Evolutionary conservation across 345 rosid species (phyloP).

Genomic region (Isatis tinctoria): DNA sequence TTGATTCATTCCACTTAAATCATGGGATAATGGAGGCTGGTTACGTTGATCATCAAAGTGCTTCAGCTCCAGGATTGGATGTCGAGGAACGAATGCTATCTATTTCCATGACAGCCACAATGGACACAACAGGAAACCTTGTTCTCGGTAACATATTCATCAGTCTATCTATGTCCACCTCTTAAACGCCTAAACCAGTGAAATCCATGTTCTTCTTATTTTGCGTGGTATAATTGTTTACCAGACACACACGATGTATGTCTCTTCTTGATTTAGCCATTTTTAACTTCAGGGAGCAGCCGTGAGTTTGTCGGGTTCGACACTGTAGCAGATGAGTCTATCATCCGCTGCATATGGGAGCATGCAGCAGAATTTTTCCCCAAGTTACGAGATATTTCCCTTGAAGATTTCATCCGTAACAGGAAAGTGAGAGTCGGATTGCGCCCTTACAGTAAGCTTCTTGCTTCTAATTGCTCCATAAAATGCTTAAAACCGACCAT

Average conservation of each 20-base stretch:
- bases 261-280: neutral
- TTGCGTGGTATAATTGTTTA: neutral
- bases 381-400: conserved; percentile 45
- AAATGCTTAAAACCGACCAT: neutral
- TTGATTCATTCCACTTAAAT: conserved; percentile 50
- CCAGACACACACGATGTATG: neutral
- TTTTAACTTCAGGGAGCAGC: conserved; percentile 67
- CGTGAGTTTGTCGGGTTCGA: conserved; percentile 80
- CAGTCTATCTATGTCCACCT: neutral
- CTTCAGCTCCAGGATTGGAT: conserved; percentile 36
- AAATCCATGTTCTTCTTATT: neutral
- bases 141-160: conserved; percentile 58
- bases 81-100: conserved; percentile 46
- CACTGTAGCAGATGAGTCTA: conserved; percentile 58
- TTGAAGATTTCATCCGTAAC: conserved; percentile 39
- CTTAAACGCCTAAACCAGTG: neutral
- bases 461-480: neutral
- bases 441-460: conserved; percentile 88
- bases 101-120: conserved; percentile 89
- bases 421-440: conserved; percentile 88
- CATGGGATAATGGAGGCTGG: conserved; percentile 89
- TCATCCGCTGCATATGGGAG: conserved; percentile 62
- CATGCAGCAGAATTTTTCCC: conserved; percentile 82
- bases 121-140: conserved; percentile 64
- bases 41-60: conserved; percentile 49